Evolutionary conservation across 371 early-diverging fungal species (phyloP).

Genomic region (Basidiobolus meristosporus): DNA sequence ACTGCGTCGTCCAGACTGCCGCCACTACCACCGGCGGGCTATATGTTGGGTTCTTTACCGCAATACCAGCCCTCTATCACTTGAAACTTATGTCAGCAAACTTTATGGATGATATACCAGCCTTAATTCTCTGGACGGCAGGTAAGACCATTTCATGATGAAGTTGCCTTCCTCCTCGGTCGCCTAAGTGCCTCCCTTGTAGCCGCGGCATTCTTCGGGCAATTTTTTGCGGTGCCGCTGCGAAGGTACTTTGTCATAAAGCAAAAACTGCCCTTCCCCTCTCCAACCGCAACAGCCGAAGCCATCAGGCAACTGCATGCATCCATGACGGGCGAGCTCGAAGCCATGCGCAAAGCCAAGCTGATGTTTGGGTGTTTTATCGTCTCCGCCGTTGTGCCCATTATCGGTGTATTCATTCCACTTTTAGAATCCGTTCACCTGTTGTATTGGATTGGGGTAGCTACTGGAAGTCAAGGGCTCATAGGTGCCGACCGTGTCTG

Average conservation of each 20-base stretch:
- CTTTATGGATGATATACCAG: too few relatives aligned
- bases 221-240: constrained; percentile 60
- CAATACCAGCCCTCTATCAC: constrained; percentile 54
- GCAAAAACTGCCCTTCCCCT: constrained; percentile 51
- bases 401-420: constrained; percentile 22
- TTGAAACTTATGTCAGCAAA: constrained; percentile 25
- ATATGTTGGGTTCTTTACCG: constrained; percentile 43
- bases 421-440: constrained; percentile 32
- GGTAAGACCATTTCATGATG: constrained; percentile 25
- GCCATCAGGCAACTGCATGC: constrained; percentile 44
- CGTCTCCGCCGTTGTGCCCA: constrained; percentile 4
- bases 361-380: constrained; percentile 3
- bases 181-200: constrained; percentile 7
- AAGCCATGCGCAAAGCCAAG: constrained; percentile 9
- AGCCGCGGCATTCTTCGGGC: constrained; percentile 46
- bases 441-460: constrained; percentile 31
- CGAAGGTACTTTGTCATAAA: constrained; percentile 49
- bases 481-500: constrained; percentile 11
- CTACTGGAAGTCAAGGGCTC: constrained; percentile 16
- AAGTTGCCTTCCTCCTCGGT: too few relatives aligned
- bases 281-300: constrained; percentile 44
- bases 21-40: constrained; percentile 57
- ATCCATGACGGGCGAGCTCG: constrained; percentile 14
- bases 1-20: constrained; percentile 48
- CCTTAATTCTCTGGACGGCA: constrained; percentile 8